Evolutionary conservation across 768 basidiomycete species (phyloP), one percentile per base, ranked within the genome.

Genomic region (Phanerodontia chrysosporium): DNA sequence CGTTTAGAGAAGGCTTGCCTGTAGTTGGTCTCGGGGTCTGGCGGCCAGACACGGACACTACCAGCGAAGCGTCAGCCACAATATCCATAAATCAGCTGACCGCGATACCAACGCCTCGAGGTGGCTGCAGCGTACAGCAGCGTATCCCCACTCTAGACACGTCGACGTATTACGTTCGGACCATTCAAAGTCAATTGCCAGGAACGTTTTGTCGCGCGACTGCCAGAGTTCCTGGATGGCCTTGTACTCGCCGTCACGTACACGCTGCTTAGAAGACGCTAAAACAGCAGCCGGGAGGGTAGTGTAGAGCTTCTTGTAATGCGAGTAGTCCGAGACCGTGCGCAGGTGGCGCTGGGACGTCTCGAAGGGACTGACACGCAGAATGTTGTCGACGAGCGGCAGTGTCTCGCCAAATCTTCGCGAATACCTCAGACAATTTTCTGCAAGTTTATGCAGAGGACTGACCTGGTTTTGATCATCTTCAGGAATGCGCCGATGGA

Each of bases 71-170:
- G 30, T 24, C 39, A 18, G n/a, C 54, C 12, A 42, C 39, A 52
- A 63, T 12, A 35, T 27, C 36, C 29, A 36, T 28, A 22, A 35
- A 24, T 59, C 55, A 54, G 62, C 55, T 55, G 55, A 64, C 22
- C 21, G 35, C 42, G 52, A 35, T 12, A 66, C 87, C 69, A 67
- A 90, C 87, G 80, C 78, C 58, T 86, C 81, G 39, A 93, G 72
- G 73, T 87, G 84, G 0, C 82, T 83, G 65, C 88, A 90, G 27
- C 90, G 76, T 46, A 90, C 80, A 12, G 87, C 87, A 28, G 91
- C 87, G 73, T 92, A 92, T 1, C 90, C 90, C 84, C 86, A 92
- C 70, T 92, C 91, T 49, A 90, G 68, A 62, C 83, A 83, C 48
- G 82, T 80, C 55, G 82, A 81, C 55, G 83, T 77, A 64, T 89